Percentiles rank a stretch among this genome's conserved stretches.
Conservation (phyloP, 2,329 filamentous ascomycete genomes). For the Diaporthe helianthi region DNA sequence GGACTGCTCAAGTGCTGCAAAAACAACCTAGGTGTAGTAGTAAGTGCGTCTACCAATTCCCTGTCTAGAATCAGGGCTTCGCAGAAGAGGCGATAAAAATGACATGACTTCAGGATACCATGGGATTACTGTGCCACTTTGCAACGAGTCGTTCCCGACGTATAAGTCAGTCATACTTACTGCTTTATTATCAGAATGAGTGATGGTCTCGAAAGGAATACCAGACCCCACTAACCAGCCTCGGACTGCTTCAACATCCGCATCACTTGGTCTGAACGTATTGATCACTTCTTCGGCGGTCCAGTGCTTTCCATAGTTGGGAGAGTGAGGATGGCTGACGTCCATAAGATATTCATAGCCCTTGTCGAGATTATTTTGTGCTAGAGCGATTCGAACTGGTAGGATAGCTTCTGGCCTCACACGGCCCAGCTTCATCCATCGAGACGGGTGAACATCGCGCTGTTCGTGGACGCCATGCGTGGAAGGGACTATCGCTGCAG, state of each 20-base stretch:
- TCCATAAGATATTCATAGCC: constrained; percentile 40
- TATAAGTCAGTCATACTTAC: neutral
- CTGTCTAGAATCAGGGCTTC: neutral
- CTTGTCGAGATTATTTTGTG: constrained; percentile 39
- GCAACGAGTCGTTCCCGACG: neutral
- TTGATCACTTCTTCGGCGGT: constrained; percentile 45
- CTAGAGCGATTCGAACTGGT: constrained; percentile 42
- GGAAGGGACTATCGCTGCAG: constrained; percentile 1
- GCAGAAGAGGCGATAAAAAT: neutral
- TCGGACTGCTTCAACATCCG: constrained; percentile 41
- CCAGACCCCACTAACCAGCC: constrained; percentile 33
- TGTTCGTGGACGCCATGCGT: constrained; percentile 41
- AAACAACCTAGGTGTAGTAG: neutral
- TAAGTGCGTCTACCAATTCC: neutral
- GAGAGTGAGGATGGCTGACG: constrained; percentile 40
- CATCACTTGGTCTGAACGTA: constrained; percentile 44
- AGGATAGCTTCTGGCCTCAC: constrained; percentile 36
- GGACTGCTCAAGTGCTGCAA: no score
- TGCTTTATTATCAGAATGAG: constrained; percentile 35
- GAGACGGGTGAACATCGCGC: constrained; percentile 30
- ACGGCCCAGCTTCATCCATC: constrained; percentile 40
- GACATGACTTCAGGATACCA: neutral
- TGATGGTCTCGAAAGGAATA: constrained; percentile 20
- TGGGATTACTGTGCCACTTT: neutral
- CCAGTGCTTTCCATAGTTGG: constrained; percentile 48